Base-by-base conservation (phyloP, 306 rosid genomes). In the Prunus mongolica region DNA sequence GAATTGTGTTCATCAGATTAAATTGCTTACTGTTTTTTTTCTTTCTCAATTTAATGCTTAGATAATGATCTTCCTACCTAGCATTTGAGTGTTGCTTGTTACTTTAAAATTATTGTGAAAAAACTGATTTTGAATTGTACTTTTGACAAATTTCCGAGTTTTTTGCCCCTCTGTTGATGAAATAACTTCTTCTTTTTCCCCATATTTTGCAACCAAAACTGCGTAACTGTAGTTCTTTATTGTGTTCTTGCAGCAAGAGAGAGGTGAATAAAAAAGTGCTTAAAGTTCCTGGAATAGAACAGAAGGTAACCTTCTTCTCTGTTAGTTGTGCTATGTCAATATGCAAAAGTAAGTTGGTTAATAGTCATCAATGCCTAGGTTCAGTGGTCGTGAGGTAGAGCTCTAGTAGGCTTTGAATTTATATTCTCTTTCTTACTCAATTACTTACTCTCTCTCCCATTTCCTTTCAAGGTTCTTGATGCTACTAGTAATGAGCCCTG, bases 401-500 rank as follows among this genome's bases (percentile, higher is more conserved):
- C 44, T 38, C 44, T 20, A 13, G 6, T 45, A 28, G 28, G 46
- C 3, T 45, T 11, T 18, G 45, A 8, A 58, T 73, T 57, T 73
- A 28, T 12, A 12, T 8, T 44, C 25, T 44, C 8, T 25, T 45
- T 34, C 69, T 65, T 16, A 5, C 49, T 66, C 30, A 32, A 9
- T n/a, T 6, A 32, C 32, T 67, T n/a, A n/a, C 71, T 41, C 50
- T 38, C 67, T 46, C 62, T 24, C 44, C 46, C 45, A 65, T 65
- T 56, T 75, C 58, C 24, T 20, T 70, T 79, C 50, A 82, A 96
- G 99, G 91, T 96, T 89, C 96, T 96, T 75, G 99, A 96, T 91
- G 80, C 99, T 81, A 96, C 99, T 66, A 96, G 98, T 92, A 96
- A 96, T 82, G 99, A 96, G 82, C 93, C 98, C 44, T 96, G 99